These are phyloP conservation scores for Buddleja alternifolia DNA, from an alignment of 257 asterid species.

Conservation along the genomic window DNA sequence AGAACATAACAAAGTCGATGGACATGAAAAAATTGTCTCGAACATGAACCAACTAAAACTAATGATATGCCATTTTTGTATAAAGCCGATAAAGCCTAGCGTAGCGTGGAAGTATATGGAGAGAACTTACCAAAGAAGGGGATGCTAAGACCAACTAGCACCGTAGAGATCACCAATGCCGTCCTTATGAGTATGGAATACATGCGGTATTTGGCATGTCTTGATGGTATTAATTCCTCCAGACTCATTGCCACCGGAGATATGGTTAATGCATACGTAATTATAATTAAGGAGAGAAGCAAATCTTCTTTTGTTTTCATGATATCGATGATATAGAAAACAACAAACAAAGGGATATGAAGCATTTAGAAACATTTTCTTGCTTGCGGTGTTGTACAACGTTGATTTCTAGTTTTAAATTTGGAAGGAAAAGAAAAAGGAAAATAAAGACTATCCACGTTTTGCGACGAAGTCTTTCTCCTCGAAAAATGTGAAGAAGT, in stretches of 20 bases:
- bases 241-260: conserved; percentile 93
- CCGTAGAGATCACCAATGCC: conserved; percentile 73
- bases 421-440: too few relatives aligned
- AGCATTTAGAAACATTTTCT: neutral
- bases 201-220: conserved; percentile 51
- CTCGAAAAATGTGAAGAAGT: too few relatives aligned
- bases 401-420: too few relatives aligned
- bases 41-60: too few relatives aligned
- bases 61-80: too few relatives aligned
- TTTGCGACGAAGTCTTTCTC: too few relatives aligned
- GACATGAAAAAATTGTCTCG: neutral
- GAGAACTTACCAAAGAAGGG: conserved; percentile 79
- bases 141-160: conserved; percentile 70
- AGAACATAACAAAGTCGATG: neutral
- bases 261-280: conserved; percentile 85
- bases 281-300: conserved; percentile 46
- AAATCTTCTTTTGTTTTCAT: neutral
- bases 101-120: too few relatives aligned
- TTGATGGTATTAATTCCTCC: conserved; percentile 82
- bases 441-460: too few relatives aligned
- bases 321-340: neutral
- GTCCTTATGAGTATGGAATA: conserved; percentile 77
- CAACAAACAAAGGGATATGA: neutral
- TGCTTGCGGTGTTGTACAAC: too few relatives aligned
- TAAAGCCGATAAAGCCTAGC: too few relatives aligned